A percentile compares a stretch with the other conserved stretches of the same genome.
Conservation (phyloP, 495 filamentous ascomycete species). For the Aspergillus saccharolyticus region DNA sequence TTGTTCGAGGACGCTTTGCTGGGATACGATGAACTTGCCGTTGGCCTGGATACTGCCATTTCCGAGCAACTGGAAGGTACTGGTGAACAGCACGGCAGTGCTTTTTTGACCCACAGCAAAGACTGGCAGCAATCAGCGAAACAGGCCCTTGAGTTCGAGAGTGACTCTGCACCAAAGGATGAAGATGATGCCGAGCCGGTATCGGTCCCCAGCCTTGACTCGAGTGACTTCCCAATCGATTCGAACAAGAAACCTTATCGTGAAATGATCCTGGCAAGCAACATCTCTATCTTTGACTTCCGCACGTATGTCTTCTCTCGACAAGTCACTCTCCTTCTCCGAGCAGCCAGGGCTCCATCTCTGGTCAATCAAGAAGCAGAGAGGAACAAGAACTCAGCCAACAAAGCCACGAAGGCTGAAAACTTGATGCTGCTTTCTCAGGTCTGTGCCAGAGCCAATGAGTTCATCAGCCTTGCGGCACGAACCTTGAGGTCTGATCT, state of each 20-base stretch:
- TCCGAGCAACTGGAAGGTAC: constrained; percentile 61
- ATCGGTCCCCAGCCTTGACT: constrained; percentile 28
- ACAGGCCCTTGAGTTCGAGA: constrained; percentile 32
- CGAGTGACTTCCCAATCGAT: constrained; percentile 54
- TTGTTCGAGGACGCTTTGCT: constrained; percentile 91
- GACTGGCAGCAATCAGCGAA: constrained; percentile 60
- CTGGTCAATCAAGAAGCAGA: constrained; percentile 21
- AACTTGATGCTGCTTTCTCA: constrained; percentile 73
- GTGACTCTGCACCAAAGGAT: constrained; percentile 1
- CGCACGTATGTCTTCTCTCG: constrained; percentile 89
- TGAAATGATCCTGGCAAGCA: constrained; percentile 88
- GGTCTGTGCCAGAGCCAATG: constrained; percentile 68
- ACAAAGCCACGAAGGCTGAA: constrained; percentile 54
- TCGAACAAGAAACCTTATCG: constrained; percentile 77
- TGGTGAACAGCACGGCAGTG: constrained; percentile 56
- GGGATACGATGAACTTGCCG: constrained; percentile 85
- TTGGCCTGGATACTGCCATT: constrained; percentile 76
- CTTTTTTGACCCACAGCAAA: constrained; percentile 63
- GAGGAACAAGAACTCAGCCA: constrained; percentile 9
- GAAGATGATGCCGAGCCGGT: constrained; percentile 15
- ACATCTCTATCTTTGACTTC: constrained; percentile 97
- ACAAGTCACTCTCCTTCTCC: constrained; percentile 76
- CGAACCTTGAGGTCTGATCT: constrained; percentile 76
- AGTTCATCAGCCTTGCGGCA: constrained; percentile 74
- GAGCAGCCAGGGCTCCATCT: constrained; percentile 64